Conservation (phyloP, 2,329 filamentous ascomycete species). For the Colletotrichum simmondsii region DNA sequence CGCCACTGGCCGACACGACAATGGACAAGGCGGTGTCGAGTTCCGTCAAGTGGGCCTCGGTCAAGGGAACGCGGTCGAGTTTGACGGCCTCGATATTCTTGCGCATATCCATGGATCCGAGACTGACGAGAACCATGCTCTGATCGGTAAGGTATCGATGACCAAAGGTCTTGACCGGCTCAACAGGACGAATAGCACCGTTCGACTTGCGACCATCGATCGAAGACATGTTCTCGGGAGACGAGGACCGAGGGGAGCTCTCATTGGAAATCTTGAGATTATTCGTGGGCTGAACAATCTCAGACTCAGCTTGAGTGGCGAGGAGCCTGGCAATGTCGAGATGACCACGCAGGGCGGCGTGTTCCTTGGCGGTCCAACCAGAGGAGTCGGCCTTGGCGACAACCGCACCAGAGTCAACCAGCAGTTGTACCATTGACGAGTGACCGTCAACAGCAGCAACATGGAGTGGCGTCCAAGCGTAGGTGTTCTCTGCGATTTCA, state of each 20-base stretch:
- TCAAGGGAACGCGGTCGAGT: conserved; percentile 87
- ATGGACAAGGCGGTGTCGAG: conserved; percentile 94
- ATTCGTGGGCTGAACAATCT: conserved; percentile 29
- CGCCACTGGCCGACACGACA: conserved; percentile 87
- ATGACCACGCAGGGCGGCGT: conserved; percentile 90
- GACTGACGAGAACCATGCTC: conserved; percentile 88
- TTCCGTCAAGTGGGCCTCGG: conserved; percentile 90
- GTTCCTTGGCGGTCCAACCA: conserved; percentile 94
- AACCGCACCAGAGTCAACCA: conserved; percentile 83
- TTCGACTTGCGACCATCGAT: conserved; percentile 69
- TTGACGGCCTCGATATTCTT: conserved; percentile 84
- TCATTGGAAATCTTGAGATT: conserved; percentile 42
- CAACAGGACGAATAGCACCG: conserved; percentile 64
- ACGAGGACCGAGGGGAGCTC: conserved; percentile 28
- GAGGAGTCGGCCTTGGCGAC: conserved; percentile 82
- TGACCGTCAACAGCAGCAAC: conserved; percentile 92
- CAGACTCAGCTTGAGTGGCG: conserved; percentile 57
- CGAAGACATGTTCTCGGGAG: conserved; percentile 58
- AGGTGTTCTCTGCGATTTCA: conserved; percentile 83
- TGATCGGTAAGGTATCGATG: conserved; percentile 93
- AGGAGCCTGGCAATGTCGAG: conserved; percentile 81
- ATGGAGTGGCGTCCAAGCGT: conserved; percentile 95
- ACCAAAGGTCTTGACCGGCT: conserved; percentile 94
- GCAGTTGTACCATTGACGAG: conserved; percentile 76
- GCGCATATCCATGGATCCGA: conserved; percentile 94